These are phyloP conservation scores for Trichoderma semiorbis DNA, from an alignment of 2,329 filamentous ascomycete species.

Conservation along the genomic window DNA sequence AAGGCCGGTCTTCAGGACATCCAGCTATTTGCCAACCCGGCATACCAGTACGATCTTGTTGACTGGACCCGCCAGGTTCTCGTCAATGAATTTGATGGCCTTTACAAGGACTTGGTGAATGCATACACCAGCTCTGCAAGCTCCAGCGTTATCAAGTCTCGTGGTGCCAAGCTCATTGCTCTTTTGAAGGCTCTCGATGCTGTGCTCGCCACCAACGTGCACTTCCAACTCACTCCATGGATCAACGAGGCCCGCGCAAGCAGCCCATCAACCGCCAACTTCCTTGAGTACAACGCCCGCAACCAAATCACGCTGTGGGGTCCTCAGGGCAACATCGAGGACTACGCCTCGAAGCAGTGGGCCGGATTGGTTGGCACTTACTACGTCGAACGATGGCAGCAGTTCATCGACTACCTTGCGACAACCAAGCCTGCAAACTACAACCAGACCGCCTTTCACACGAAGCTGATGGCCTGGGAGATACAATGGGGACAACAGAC, in stretches of 20 bases:
- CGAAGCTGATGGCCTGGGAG: slow-evolving; percentile 11
- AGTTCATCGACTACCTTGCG: slow-evolving; percentile 41
- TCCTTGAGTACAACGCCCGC: slow-evolving; percentile 44
- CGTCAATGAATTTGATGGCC: slow-evolving; percentile 42
- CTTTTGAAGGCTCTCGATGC: slow-evolving; percentile 39
- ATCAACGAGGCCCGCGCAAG: slow-evolving; percentile 37
- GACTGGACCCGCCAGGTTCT: slow-evolving; percentile 49
- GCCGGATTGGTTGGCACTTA: slow-evolving; percentile 44
- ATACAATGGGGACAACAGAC: slow-evolving; percentile 8
- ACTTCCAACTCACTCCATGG: slow-evolving; percentile 43
- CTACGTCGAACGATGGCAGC: slow-evolving; percentile 45
- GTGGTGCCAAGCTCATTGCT: slow-evolving; percentile 30
- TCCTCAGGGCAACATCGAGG: slow-evolving; percentile 43
- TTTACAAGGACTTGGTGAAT: slow-evolving; percentile 36
- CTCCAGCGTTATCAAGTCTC: slow-evolving; percentile 24
- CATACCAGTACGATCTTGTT: slow-evolving; percentile 46
- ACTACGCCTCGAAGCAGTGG: slow-evolving; percentile 50
- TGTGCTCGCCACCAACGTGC: slow-evolving; percentile 39
- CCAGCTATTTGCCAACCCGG: slow-evolving; percentile 38
- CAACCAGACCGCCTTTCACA: slow-evolving; percentile 18
- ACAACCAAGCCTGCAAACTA: slow-evolving; percentile 13
- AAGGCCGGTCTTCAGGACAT: slow-evolving; percentile 31
- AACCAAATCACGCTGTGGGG: slow-evolving; percentile 52
- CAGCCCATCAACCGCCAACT: slow-evolving; percentile 27
- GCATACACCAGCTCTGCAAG: slow-evolving; percentile 25